A percentile compares a stretch with the other conserved stretches of the same genome.
phyloP scores from a whole-genome alignment of 306 rosid species.

The Gastrolobium bilobum region DNA sequence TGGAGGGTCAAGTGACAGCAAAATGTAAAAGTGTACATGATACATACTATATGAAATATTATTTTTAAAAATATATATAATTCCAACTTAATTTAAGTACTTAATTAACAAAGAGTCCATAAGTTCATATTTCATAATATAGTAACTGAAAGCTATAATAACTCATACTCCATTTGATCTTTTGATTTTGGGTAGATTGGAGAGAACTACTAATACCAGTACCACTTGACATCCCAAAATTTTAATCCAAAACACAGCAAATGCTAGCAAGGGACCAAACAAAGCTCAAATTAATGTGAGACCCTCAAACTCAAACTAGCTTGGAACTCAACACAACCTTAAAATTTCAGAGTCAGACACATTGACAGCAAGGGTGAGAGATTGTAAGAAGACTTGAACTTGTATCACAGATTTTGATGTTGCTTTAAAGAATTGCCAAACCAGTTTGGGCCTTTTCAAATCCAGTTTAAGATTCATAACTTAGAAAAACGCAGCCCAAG shows the following conservation, averaged over 20 bases:
- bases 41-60: not conserved
- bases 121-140: too few relatives aligned
- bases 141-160: not conserved
- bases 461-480: not conserved
- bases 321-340: conserved; percentile 1
- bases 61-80: not conserved
- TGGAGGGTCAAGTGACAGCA: not conserved
- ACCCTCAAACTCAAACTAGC: not conserved
- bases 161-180: not conserved
- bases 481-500: too few relatives aligned
- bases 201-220: not conserved
- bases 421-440: not conserved
- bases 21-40: not conserved
- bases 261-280: not conserved
- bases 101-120: too few relatives aligned
- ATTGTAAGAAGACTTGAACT: too few relatives aligned
- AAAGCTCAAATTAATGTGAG: not conserved
- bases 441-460: not conserved
- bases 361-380: conserved; percentile 7
- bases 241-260: not conserved
- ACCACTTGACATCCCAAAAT: not conserved
- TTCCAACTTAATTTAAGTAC: not conserved
- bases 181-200: not conserved
- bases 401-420: not conserved
- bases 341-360: not conserved